Conservation (phyloP, 2,329 filamentous ascomycete species). For the Zalaria sp. region DNA sequence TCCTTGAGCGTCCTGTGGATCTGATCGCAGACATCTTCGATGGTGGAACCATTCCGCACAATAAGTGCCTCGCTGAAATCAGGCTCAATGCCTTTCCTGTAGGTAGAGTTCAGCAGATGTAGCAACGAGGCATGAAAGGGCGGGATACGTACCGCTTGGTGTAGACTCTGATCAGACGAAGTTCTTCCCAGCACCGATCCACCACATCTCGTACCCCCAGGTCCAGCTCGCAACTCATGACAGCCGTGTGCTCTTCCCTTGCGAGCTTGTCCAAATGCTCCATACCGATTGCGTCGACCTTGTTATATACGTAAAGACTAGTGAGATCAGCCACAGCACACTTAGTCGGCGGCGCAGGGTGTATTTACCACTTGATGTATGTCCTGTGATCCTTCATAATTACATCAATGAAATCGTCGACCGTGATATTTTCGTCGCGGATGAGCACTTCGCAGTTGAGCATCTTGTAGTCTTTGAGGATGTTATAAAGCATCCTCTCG, state of each 20-base stretch:
- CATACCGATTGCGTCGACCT: conserved; percentile 88
- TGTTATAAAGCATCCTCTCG: conserved; percentile 97
- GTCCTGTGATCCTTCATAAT: conserved; percentile 99
- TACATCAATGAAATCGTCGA: conserved; percentile 97
- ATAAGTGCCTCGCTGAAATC: conserved; percentile 87
- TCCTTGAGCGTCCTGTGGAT: conserved; percentile 93
- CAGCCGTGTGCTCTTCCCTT: conserved; percentile 81
- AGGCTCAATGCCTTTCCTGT: conserved; percentile 74
- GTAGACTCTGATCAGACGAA: conserved; percentile 82
- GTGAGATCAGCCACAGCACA: neutral
- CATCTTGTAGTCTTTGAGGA: conserved; percentile 96
- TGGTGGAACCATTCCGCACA: conserved; percentile 71
- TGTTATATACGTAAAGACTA: conserved; percentile 96
- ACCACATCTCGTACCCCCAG: conserved; percentile 88
- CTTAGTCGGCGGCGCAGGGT: neutral
- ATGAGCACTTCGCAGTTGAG: conserved; percentile 94
- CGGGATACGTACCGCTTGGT: conserved; percentile 51
- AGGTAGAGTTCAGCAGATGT: conserved; percentile 7
- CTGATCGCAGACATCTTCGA: conserved; percentile 94
- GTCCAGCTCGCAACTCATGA: conserved; percentile 96
- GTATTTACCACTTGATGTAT: conserved; percentile 62
- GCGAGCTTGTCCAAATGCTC: conserved; percentile 88
- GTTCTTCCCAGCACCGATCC: conserved; percentile 87
- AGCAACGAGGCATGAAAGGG: neutral
- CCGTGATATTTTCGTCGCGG: conserved; percentile 83